Base-by-base conservation (phyloP, 306 rosid species). In the Cyamopsis tetragonoloba region DNA sequence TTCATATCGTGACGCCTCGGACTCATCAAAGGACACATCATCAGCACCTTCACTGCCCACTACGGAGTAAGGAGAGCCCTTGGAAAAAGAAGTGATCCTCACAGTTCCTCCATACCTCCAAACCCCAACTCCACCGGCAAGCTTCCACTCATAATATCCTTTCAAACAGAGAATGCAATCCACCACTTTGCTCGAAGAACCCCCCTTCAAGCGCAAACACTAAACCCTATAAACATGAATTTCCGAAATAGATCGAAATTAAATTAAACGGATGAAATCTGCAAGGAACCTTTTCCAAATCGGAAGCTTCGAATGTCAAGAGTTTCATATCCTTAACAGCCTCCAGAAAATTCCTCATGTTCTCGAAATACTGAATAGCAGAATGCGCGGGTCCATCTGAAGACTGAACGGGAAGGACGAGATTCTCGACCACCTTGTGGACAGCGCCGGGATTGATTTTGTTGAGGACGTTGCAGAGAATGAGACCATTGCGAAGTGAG, bases 71-170 rank as follows among this genome's bases (percentile, higher is more conserved):
- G 84, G 80, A 42, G 91, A 71, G 27, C 78, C 88, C 70, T 85
- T 93, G 30, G 88, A 86, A 34, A 88, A 82, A 20, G 92, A 87
- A 61, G 86, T 81, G 60, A 93, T 93, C 84, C 83, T 81, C 65
- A 93, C 98, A 17, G 98, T 89, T 59, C 97, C 98, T 72, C 98
- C 98, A 47, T 93, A 93, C 74, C 98, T 89, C 98, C 98, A 93
- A 24, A 89, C 97, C 46, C 98, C 98, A 72, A 88, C 78, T 53
- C 97, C 98, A 41, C 98, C 98, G 0, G 88, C 80, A 42, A 79
- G 88, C 81, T 86, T 89, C 98, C 98, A 93, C 71, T 89, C 96
- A 37, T 89, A 80, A 50, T 81, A 93, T 23, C 98, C 98, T 78
- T 93, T 93, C 79, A 93, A 86, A 73, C 98, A 93, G 5, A 93